Percentiles rank a stretch among this genome's conserved stretches.
Evolutionary conservation across 73 alveolate genomes (phyloP).

Genomic region (Symbiodinium natans): DNA sequence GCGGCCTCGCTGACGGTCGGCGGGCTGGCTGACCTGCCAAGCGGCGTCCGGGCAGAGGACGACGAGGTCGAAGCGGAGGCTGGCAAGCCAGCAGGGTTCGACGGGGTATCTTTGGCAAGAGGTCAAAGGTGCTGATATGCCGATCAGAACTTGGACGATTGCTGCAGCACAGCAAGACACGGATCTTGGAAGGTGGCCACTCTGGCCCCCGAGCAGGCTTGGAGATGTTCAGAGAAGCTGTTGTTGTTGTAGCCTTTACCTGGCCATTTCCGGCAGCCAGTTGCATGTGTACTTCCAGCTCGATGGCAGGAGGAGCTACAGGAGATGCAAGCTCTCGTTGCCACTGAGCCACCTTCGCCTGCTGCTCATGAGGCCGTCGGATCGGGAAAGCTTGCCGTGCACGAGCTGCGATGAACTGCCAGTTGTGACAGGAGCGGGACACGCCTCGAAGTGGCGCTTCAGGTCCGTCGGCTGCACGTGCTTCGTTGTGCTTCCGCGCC

Average conservation of each 20-base stretch:
- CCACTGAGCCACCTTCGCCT: neutral
- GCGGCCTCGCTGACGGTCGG: constrained; percentile 1
- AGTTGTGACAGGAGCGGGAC: neutral
- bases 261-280: neutral
- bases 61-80: neutral
- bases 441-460: neutral
- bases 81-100: too few species aligned
- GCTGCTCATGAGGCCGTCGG: neutral
- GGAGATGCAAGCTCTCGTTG: neutral
- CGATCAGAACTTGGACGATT: too few species aligned
- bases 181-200: neutral
- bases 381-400: neutral
- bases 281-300: neutral
- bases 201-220: neutral
- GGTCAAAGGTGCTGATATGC: too few species aligned
- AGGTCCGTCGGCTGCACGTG: too few species aligned
- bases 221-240: neutral
- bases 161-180: too few species aligned
- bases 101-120: too few species aligned
- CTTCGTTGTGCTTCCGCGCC: neutral
- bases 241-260: neutral
- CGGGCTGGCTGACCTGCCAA: neutral
- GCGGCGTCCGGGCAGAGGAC: neutral
- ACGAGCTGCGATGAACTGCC: neutral
- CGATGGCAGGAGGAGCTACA: neutral